These are phyloP conservation scores for Thinopyrum elongatum DNA, from an alignment of 176 grass and related monocot genomes.

Conservation along the genomic window DNA sequence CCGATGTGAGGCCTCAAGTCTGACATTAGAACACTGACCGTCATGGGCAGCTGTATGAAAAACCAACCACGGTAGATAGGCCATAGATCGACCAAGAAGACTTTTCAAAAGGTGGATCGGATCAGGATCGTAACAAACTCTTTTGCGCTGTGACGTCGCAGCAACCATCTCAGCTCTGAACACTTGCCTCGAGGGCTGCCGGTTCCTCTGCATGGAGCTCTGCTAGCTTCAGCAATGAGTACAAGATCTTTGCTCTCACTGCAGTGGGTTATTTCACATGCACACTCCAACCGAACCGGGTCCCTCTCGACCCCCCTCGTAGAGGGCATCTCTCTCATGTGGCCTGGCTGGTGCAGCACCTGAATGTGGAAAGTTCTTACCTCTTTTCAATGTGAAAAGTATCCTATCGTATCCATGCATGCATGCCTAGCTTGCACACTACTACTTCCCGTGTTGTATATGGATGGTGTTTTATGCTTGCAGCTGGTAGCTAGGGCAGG, in stretches of 20 bases:
- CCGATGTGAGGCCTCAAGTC: background rate
- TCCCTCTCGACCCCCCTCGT: background rate
- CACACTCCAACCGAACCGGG: slow-evolving; percentile 13
- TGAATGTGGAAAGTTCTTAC: slow-evolving; percentile 15
- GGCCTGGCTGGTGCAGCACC: background rate
- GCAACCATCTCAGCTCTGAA: background rate
- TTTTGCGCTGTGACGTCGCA: background rate
- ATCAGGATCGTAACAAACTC: slow-evolving; percentile 10
- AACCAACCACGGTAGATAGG: background rate
- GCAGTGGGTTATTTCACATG: slow-evolving; percentile 26
- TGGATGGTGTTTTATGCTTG: background rate
- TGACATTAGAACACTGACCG: slow-evolving; percentile 3
- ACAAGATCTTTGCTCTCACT: slow-evolving; percentile 12
- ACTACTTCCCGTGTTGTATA: background rate
- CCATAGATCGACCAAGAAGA: background rate
- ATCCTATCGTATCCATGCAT: background rate
- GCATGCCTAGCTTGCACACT: background rate
- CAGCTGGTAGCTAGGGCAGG: background rate
- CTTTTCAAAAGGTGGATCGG: slow-evolving; percentile 19
- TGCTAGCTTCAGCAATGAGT: slow-evolving; percentile 13
- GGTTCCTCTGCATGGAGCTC: background rate
- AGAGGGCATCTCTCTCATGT: background rate
- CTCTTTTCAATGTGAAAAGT: background rate
- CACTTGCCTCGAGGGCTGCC: background rate
- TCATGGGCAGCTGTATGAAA: background rate